These are phyloP conservation scores for Alternaria arbusti DNA, from an alignment of 2,329 filamentous ascomycete genomes.

Conservation along the genomic window DNA sequence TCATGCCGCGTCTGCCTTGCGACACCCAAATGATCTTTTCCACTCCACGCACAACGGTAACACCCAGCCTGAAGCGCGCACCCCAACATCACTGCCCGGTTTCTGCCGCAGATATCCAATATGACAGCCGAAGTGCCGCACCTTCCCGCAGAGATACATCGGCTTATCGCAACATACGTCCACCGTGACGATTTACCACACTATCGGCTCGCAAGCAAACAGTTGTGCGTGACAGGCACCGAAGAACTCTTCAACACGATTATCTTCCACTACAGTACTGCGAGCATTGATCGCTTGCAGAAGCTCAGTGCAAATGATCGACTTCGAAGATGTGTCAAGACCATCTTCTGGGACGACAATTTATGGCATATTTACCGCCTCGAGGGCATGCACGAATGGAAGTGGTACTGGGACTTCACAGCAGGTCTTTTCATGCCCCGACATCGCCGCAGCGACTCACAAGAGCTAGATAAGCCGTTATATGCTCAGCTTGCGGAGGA, in stretches of 20 bases:
- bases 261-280: slow-evolving; percentile 11
- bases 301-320: slow-evolving; percentile 3
- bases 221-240: slow-evolving; percentile 3
- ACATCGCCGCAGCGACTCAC: background rate
- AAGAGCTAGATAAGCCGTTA: background rate
- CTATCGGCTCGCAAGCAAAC: slow-evolving; percentile 18
- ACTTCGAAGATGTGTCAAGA: slow-evolving; percentile 11
- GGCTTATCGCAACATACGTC: slow-evolving; percentile 12
- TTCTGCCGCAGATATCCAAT: background rate
- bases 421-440: background rate
- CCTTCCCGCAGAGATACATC: slow-evolving; percentile 20
- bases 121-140: slow-evolving; percentile 1
- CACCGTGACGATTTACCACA: slow-evolving; percentile 9
- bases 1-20: background rate
- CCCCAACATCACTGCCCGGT: too few species aligned
- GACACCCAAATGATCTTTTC: background rate
- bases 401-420: background rate
- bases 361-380: background rate
- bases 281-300: slow-evolving; percentile 13
- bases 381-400: slow-evolving; percentile 18
- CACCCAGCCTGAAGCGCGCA: background rate
- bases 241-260: slow-evolving; percentile 16
- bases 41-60: background rate
- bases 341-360: slow-evolving; percentile 19
- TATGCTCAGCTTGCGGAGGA: background rate